phyloP scores from a whole-genome alignment of 345 rosid species.

The Camelina laxa region DNA sequence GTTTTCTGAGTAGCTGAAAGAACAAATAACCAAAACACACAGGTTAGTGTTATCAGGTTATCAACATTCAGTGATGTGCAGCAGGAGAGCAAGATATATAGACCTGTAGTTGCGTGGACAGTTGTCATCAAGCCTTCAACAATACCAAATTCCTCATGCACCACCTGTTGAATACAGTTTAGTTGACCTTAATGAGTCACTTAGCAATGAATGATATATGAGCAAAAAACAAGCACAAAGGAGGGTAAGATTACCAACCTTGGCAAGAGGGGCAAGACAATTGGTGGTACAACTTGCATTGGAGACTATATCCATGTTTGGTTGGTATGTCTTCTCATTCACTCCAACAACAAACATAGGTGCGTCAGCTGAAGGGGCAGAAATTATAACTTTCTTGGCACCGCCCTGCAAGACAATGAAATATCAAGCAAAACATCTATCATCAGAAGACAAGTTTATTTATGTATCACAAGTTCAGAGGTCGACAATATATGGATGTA shows the following conservation, averaged over 20 bases:
- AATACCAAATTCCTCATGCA: constrained; percentile 96
- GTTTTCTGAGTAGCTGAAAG: constrained; percentile 95
- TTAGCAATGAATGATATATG: background rate
- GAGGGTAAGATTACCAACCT: constrained; percentile 55
- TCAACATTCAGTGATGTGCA: constrained; percentile 13
- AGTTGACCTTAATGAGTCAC: constrained; percentile 5
- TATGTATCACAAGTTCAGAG: constrained; percentile 10
- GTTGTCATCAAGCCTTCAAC: constrained; percentile 99
- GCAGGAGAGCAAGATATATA: constrained; percentile 28
- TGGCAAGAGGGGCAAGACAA: constrained; percentile 99
- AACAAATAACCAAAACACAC: constrained; percentile 13
- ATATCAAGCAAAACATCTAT: constrained; percentile 11
- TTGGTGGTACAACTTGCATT: constrained; percentile 99
- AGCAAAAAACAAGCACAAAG: background rate
- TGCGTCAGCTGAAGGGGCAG: constrained; percentile 99
- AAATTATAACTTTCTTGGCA: constrained; percentile 92
- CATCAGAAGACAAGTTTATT: background rate
- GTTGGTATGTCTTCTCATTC: constrained; percentile 80
- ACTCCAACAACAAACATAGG: constrained; percentile 99
- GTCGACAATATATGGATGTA: background rate
- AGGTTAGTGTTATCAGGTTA: constrained; percentile 17
- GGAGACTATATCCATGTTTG: constrained; percentile 94
- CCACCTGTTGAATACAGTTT: constrained; percentile 61
- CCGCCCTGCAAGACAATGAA: constrained; percentile 69
- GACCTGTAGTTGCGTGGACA: constrained; percentile 99